Evolutionary conservation across 331 rosid genomes (phyloP).

Genomic region (Pyrus hybrid): DNA sequence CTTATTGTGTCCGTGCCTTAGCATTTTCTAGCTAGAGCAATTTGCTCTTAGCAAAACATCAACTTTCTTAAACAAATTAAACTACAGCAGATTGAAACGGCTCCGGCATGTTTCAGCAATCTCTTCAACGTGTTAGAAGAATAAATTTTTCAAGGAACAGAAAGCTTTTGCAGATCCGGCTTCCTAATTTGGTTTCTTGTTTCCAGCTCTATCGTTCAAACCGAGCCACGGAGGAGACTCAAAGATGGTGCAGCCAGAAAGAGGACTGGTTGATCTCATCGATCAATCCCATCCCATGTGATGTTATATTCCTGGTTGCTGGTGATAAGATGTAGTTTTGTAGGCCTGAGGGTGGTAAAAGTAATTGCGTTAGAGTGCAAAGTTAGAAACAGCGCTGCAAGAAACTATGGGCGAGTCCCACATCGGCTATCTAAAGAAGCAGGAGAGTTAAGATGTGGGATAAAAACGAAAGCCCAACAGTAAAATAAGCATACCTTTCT

Average conservation of each 20-base stretch:
- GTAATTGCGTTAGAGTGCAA: neutral
- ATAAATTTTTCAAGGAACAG: neutral
- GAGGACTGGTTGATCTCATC: neutral
- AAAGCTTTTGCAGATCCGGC: neutral
- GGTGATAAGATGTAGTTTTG: neutral
- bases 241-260: neutral
- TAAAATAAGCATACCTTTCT: accelerated
- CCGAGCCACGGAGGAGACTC: neutral
- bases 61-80: neutral
- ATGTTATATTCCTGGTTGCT: neutral
- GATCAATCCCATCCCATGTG: neutral
- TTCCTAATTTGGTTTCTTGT: neutral
- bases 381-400: neutral
- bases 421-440: neutral
- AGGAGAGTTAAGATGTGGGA: neutral
- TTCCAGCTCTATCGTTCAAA: neutral
- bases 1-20: neutral
- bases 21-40: neutral
- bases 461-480: accelerated
- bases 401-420: neutral
- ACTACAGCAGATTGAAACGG: neutral
- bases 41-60: too few relatives aligned
- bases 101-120: neutral
- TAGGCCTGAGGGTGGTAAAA: neutral
- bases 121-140: neutral